Evolutionary conservation across 805 yeast genomes (phyloP).

Genomic region (Candida oleophila): DNA sequence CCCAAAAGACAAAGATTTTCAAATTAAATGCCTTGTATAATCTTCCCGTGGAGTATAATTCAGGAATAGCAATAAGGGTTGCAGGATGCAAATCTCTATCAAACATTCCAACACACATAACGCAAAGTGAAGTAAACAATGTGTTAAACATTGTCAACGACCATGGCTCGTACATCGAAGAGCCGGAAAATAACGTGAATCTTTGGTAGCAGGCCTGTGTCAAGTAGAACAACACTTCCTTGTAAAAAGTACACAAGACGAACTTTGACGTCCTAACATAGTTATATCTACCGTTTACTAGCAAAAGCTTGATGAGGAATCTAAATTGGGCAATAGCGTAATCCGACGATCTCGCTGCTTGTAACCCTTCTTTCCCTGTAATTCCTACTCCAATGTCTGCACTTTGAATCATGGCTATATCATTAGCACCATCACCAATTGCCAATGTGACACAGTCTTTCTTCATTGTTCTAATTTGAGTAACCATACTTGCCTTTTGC

Average conservation of each 20-base stretch:
- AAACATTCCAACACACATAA: slow-evolving; percentile 90
- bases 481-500: slow-evolving; percentile 89
- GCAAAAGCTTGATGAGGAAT: slow-evolving; percentile 71
- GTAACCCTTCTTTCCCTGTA: slow-evolving; percentile 95
- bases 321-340: slow-evolving; percentile 94
- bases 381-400: slow-evolving; percentile 98
- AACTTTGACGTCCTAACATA: slow-evolving; percentile 90
- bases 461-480: slow-evolving; percentile 69
- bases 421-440: slow-evolving; percentile 99
- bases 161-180: slow-evolving; percentile 93
- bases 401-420: slow-evolving; percentile 97
- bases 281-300: slow-evolving; percentile 96
- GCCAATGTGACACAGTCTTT: slow-evolving; percentile 81
- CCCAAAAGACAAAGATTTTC: slow-evolving; percentile 71
- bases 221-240: slow-evolving; percentile 84
- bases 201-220: slow-evolving; percentile 88
- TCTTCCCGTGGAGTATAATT: slow-evolving; percentile 77
- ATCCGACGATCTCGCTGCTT: slow-evolving; percentile 94
- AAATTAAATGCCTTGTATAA: slow-evolving; percentile 72
- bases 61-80: slow-evolving; percentile 89
- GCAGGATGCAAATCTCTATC: slow-evolving; percentile 88
- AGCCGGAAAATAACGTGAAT: slow-evolving; percentile 85
- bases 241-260: slow-evolving; percentile 90
- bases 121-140: slow-evolving; percentile 89
- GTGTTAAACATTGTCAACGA: slow-evolving; percentile 97